Evolutionary conservation across 106 monocot species (phyloP).

Genomic region (Acorus gramineus): DNA sequence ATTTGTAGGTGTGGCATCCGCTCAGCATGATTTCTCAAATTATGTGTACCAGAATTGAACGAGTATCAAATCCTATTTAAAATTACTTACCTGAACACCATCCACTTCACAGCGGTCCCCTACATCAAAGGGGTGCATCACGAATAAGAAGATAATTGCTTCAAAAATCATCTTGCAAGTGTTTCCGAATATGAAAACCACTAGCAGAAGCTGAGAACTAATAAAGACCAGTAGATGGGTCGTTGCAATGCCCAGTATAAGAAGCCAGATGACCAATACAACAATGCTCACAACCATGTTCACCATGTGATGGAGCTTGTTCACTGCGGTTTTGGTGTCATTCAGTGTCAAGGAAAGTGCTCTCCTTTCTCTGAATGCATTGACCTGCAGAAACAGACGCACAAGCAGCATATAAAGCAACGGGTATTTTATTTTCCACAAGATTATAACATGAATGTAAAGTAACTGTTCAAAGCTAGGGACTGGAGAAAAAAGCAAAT

Average conservation of each 20-base stretch:
- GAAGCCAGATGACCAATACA: constrained; percentile 60
- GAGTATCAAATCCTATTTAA: background rate
- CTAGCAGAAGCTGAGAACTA: constrained; percentile 64
- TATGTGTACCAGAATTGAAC: background rate
- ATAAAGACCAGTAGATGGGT: constrained; percentile 62
- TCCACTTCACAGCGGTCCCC: constrained; percentile 84
- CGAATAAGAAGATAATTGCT: constrained; percentile 78
- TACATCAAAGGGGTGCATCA: constrained; percentile 89
- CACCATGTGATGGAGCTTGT: constrained; percentile 79
- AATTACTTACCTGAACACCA: constrained; percentile 56
- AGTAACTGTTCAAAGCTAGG: background rate
- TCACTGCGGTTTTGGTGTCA: constrained; percentile 91
- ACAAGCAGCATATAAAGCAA: background rate
- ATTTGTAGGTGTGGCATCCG: background rate
- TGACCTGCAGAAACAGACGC: constrained; percentile 35
- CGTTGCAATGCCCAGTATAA: constrained; percentile 60
- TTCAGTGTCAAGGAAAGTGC: constrained; percentile 75
- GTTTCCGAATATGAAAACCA: constrained; percentile 75
- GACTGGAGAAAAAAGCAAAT: background rate
- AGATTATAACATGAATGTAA: too few relatives aligned
- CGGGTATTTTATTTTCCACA: too few relatives aligned
- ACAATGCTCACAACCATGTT: constrained; percentile 55
- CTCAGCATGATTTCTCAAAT: background rate
- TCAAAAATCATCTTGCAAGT: constrained; percentile 77
- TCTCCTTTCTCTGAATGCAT: constrained; percentile 74